Conservation (phyloP, 2,329 filamentous ascomycete species). For the Botryosphaeria dothidea region DNA sequence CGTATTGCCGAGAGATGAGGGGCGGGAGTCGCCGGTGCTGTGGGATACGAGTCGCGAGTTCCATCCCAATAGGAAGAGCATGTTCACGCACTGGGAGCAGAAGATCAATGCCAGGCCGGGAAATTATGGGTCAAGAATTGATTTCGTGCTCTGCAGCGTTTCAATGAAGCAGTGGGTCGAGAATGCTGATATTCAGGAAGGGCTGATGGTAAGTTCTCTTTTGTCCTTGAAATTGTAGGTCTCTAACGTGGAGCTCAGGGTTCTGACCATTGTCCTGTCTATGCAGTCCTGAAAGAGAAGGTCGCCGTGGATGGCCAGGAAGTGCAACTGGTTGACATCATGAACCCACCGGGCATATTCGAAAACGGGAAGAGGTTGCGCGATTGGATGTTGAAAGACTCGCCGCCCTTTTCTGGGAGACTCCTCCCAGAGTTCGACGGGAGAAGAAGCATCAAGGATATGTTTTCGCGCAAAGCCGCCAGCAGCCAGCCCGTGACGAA, state of each 20-base stretch:
- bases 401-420: conserved; percentile 75
- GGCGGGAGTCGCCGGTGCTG: conserved; percentile 69
- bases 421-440: conserved; percentile 86
- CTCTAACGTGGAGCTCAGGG: conserved; percentile 52
- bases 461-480: conserved; percentile 64
- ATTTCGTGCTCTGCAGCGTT: conserved; percentile 84
- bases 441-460: conserved; percentile 83
- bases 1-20: conserved; percentile 65
- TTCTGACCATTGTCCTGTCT: conserved; percentile 96
- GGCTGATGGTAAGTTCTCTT: conserved; percentile 62
- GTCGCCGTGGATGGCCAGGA: conserved; percentile 55
- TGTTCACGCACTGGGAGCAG: conserved; percentile 98
- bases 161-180: conserved; percentile 78
- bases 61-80: conserved; percentile 75
- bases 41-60: conserved; percentile 84
- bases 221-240: not conserved
- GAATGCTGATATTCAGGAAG: conserved; percentile 86
- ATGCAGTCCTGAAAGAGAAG: conserved; percentile 67
- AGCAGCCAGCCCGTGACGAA: conserved; percentile 3
- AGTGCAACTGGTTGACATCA: conserved; percentile 65
- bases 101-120: conserved; percentile 93
- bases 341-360: conserved; percentile 78
- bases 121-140: conserved; percentile 90
- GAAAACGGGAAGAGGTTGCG: conserved; percentile 63
- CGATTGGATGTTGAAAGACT: conserved; percentile 66